Evolutionary conservation across 345 rosid genomes (phyloP).

Genomic region (Brassica nigra): DNA sequence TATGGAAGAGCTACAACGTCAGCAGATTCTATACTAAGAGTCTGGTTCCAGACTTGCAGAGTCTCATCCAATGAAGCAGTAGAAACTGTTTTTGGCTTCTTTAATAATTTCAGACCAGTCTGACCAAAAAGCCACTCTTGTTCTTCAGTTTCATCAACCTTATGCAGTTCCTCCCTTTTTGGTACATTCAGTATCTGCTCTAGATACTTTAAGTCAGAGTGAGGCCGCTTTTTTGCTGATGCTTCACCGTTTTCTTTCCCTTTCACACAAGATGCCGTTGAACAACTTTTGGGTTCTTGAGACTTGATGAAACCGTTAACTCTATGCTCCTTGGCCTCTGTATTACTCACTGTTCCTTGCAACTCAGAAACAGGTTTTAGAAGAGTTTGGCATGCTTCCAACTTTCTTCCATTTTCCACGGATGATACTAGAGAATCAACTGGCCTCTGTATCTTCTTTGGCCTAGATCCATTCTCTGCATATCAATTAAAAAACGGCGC

Average conservation of each 20-base stretch:
- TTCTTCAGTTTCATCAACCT: slow-evolving; percentile 44
- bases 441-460: slow-evolving; percentile 52
- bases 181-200: slow-evolving; percentile 60
- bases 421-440: slow-evolving; percentile 40
- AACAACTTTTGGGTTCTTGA: slow-evolving; percentile 39
- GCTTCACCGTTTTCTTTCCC: slow-evolving; percentile 47
- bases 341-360: slow-evolving; percentile 36
- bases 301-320: slow-evolving; percentile 49
- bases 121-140: slow-evolving; percentile 67
- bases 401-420: slow-evolving; percentile 52
- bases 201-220: slow-evolving; percentile 68
- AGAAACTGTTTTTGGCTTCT: slow-evolving; percentile 41
- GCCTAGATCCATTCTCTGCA: slow-evolving; percentile 52
- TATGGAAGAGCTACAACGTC: slow-evolving; percentile 73
- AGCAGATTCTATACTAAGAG: slow-evolving; percentile 60
- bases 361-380: slow-evolving; percentile 31
- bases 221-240: slow-evolving; percentile 55
- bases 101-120: slow-evolving; percentile 23
- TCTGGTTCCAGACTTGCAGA: slow-evolving; percentile 66
- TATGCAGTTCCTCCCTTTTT: slow-evolving; percentile 50
- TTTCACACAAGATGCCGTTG: slow-evolving; percentile 32
- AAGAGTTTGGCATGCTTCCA: slow-evolving; percentile 42
- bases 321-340: slow-evolving; percentile 45
- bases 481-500: slow-evolving; percentile 33
- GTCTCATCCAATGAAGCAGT: slow-evolving; percentile 20